A percentile compares a stretch with the other conserved stretches of the same genome.
These are phyloP conservation scores for Gloeophyllum trabeum DNA, from an alignment of 768 basidiomycete genomes.

Conservation along the genomic window DNA sequence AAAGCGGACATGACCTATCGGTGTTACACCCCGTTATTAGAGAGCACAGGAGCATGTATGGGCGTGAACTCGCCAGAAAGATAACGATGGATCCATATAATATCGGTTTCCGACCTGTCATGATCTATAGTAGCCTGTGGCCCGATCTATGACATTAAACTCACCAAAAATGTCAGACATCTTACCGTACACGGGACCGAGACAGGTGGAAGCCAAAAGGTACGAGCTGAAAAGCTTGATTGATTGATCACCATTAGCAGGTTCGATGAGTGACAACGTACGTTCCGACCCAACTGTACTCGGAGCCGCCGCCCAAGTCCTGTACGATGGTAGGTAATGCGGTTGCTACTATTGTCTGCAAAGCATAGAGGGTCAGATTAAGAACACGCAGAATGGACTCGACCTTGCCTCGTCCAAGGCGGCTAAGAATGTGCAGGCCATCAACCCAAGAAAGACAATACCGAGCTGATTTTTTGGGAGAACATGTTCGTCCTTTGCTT, in stretches of 20 bases:
- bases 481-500: constrained; percentile 25
- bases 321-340: constrained; percentile 38
- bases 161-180: constrained; percentile 47
- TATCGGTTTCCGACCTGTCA: constrained; percentile 53
- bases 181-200: constrained; percentile 72
- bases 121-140: no score
- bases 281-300: constrained; percentile 41
- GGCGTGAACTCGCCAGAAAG: constrained; percentile 47
- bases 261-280: no score
- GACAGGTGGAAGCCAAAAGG: constrained; percentile 53
- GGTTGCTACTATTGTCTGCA: constrained; percentile 33
- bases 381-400: not conserved
- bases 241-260: not conserved
- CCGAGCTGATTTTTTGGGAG: constrained; percentile 29
- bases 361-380: not conserved
- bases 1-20: constrained; percentile 64
- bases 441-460: constrained; percentile 32
- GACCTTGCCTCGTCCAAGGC: constrained; percentile 32
- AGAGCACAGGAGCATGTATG: not conserved
- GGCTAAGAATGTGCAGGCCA: constrained; percentile 31
- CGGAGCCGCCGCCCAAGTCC: constrained; percentile 29
- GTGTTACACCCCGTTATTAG: not conserved
- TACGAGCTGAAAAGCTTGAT: constrained; percentile 47
- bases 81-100: constrained; percentile 52
- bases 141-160: not conserved